Evolutionary conservation across 1,139 yeast genomes (phyloP).

Genomic region (Blastobotrys serpentis): DNA sequence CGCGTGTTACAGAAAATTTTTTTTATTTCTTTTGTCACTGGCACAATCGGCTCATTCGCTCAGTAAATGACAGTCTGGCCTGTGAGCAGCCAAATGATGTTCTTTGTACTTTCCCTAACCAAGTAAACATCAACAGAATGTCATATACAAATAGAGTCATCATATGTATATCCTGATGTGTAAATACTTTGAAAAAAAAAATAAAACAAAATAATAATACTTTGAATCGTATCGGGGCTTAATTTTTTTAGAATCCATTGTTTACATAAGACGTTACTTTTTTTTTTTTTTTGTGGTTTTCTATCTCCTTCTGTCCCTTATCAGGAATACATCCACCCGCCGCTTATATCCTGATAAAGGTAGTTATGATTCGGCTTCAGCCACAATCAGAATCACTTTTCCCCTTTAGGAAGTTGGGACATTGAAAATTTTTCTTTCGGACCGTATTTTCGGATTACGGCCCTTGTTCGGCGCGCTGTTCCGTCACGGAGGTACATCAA

Average conservation of each 20-base stretch:
- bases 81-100: not conserved
- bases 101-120: not conserved
- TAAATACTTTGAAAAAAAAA: not conserved
- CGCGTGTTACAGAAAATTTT: slow-evolving; percentile 1
- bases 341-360: not conserved
- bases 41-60: too few relatives aligned
- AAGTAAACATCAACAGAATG: too few relatives aligned
- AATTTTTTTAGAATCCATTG: too few relatives aligned
- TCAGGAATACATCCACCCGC: not conserved
- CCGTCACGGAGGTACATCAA: not conserved
- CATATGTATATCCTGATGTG: not conserved
- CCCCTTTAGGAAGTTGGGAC: not conserved
- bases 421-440: not conserved
- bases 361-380: not conserved
- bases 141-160: too few relatives aligned
- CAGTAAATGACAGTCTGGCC: not conserved
- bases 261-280: too few relatives aligned
- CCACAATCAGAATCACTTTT: not conserved
- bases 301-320: not conserved
- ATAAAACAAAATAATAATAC: not conserved
- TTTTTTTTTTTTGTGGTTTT: too few relatives aligned
- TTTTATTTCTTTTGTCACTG: too few relatives aligned
- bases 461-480: slow-evolving; percentile 2
- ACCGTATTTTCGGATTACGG: not conserved
- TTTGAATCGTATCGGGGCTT: too few relatives aligned